Conservation (phyloP, 208 protist genomes). For the Leishmania major region DNA sequence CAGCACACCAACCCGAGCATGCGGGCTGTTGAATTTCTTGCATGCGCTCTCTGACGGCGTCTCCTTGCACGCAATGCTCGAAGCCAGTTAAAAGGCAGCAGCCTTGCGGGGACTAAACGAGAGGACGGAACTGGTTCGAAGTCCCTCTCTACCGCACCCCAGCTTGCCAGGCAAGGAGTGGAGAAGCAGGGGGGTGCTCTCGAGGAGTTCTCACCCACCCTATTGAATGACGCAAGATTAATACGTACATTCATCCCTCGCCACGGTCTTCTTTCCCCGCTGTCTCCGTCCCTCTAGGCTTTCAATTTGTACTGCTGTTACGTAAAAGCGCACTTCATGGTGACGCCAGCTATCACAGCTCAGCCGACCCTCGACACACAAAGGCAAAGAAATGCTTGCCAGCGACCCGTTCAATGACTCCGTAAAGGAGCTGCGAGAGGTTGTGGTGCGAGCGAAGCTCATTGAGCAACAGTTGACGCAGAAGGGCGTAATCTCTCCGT, state of each 20-base stretch:
- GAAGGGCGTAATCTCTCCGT: constrained; percentile 56
- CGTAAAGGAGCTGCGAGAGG: constrained; percentile 60
- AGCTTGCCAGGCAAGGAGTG: neutral
- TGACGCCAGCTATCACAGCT: neutral
- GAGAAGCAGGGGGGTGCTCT: neutral
- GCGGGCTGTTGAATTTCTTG: neutral
- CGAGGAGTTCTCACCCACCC: neutral
- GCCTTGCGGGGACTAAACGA: neutral
- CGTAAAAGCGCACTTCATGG: neutral
- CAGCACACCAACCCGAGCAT: neutral
- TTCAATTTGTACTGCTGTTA: neutral
- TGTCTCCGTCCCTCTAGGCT: neutral
- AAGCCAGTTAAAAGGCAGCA: too few relatives aligned
- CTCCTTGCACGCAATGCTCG: neutral
- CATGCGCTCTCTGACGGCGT: neutral
- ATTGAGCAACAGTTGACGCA: constrained; percentile 54
- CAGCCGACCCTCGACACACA: neutral
- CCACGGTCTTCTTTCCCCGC: neutral
- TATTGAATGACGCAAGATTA: neutral
- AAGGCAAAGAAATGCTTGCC: constrained; percentile 21
- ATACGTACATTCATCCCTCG: neutral
- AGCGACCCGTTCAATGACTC: constrained; percentile 81
- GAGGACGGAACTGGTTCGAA: neutral
- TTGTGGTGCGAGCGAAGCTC: constrained; percentile 50
- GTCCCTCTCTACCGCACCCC: neutral